Conservation (phyloP, 2,329 filamentous ascomycete species). For the Paecilomyces formosus region DNA sequence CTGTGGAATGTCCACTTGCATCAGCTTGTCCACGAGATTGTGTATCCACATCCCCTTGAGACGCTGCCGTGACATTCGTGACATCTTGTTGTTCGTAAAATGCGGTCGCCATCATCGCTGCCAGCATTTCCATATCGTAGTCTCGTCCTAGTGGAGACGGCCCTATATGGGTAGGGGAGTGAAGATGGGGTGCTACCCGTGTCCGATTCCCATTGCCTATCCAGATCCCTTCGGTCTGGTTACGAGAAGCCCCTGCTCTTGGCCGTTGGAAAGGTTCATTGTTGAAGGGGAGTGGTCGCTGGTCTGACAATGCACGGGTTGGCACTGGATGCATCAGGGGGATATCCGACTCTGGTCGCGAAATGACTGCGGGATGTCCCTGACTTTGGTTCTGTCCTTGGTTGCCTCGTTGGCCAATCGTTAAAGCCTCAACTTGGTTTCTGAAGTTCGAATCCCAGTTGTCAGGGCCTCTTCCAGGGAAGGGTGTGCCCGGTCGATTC, state of each 20-base stretch:
- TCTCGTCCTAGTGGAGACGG: neutral
- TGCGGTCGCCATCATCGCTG: neutral
- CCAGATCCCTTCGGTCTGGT: neutral
- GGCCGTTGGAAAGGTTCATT: neutral
- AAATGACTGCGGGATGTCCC: neutral
- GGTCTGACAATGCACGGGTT: neutral
- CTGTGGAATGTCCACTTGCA: neutral
- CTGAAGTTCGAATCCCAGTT: neutral
- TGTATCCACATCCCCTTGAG: neutral
- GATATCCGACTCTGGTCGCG: neutral
- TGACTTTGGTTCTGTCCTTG: neutral
- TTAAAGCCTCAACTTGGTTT: neutral
- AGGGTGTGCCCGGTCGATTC: neutral
- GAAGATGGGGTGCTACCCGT: neutral
- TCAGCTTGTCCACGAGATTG: neutral
- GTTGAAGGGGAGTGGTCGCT: neutral
- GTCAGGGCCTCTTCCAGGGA: neutral
- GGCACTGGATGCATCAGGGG: neutral
- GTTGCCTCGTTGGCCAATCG: neutral
- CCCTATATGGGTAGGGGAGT: neutral
- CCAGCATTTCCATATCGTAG: neutral
- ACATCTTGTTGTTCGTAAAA: neutral
- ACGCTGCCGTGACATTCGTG: neutral
- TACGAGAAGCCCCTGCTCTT: neutral
- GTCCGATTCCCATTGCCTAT: neutral